These are phyloP conservation scores for Selaginella tamariscina DNA, from an alignment of 75 land plant species.

Conservation along the genomic window DNA sequence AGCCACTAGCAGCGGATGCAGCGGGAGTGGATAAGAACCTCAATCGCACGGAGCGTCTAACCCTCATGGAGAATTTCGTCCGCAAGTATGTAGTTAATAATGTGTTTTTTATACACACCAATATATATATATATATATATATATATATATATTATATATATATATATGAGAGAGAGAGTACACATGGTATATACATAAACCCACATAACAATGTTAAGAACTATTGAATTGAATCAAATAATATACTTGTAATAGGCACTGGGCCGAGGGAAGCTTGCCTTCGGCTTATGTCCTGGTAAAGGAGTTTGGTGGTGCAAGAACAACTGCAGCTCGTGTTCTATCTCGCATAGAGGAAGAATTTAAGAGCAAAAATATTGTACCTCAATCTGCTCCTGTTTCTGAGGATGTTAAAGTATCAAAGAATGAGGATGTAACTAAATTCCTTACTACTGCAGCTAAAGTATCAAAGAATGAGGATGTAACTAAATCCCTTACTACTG, in stretches of 20 bases:
- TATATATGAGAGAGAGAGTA: too few relatives aligned
- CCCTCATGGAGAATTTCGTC: not conserved
- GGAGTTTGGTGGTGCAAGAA: not conserved
- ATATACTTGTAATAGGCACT: not conserved
- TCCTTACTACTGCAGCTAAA: not conserved
- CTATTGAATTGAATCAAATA: not conserved
- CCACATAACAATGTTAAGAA: too few relatives aligned
- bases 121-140: too few relatives aligned
- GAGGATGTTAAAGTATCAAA: not conserved
- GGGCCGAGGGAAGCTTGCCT: not conserved
- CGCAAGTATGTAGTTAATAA: not conserved
- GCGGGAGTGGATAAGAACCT: not conserved
- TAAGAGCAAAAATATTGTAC: not conserved
- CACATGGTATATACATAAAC: too few relatives aligned
- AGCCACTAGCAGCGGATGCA: not conserved
- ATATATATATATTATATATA: too few relatives aligned
- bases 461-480: not conserved
- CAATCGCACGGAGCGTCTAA: not conserved
- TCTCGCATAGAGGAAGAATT: not conserved
- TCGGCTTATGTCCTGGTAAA: not conserved
- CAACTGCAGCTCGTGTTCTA: not conserved
- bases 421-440: not conserved
- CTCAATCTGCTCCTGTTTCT: not conserved
- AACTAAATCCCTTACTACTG: not conserved
- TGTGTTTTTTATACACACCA: not conserved